Percentiles rank a stretch among this genome's conserved stretches.
phyloP scores from a whole-genome alignment of 768 basidiomycete genomes.

The Cytidiella melzeri region DNA sequence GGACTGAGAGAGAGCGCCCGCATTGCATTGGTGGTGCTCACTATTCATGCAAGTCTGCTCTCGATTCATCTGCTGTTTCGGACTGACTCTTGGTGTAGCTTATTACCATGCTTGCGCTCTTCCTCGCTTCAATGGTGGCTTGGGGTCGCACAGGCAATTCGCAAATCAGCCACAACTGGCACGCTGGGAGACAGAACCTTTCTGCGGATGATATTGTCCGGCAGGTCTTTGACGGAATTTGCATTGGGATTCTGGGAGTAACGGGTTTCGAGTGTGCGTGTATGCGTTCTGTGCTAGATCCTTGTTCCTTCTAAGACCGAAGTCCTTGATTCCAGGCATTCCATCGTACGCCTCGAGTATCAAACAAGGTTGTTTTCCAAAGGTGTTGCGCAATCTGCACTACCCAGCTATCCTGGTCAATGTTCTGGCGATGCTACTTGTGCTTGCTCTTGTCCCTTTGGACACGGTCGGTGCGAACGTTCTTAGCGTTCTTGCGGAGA shows the following conservation, averaged over 20 bases:
- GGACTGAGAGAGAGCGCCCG: conserved; percentile 60
- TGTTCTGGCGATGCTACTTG: conserved; percentile 48
- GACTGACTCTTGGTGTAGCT: conserved; percentile 30
- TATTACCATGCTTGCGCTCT: conserved; percentile 49
- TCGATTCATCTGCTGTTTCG: neutral
- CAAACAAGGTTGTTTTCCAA: conserved; percentile 46
- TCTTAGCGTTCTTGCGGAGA: conserved; percentile 56
- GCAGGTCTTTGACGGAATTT: conserved; percentile 61
- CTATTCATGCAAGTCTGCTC: conserved; percentile 45
- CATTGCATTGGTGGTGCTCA: conserved; percentile 50
- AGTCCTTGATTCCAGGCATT: conserved; percentile 34
- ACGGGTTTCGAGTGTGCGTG: conserved; percentile 62
- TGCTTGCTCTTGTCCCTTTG: conserved; percentile 54
- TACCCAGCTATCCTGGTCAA: conserved; percentile 52
- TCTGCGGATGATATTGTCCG: conserved; percentile 29
- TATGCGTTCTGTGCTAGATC: neutral
- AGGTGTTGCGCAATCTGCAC: conserved; percentile 62
- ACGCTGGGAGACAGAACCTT: conserved; percentile 24
- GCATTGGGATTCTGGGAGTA: conserved; percentile 65
- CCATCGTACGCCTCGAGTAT: conserved; percentile 64
- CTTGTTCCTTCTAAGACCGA: neutral
- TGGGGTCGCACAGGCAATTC: conserved; percentile 46
- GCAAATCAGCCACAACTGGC: conserved; percentile 54
- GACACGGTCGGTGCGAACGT: conserved; percentile 52
- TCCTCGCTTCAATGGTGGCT: conserved; percentile 40